Evolutionary conservation across 805 yeast genomes (phyloP).

Genomic region (Lachancea meyersii): DNA sequence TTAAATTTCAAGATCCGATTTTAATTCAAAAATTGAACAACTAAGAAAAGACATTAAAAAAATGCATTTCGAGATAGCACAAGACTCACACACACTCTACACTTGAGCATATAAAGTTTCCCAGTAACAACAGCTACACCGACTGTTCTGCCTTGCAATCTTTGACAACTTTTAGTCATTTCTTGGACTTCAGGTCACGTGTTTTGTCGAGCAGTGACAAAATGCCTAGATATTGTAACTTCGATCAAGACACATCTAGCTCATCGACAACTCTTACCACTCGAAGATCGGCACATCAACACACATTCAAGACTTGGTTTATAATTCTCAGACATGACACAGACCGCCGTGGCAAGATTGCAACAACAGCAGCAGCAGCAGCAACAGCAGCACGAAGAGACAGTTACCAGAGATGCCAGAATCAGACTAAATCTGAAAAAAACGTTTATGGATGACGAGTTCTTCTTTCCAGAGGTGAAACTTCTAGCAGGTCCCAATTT

Average conservation of each 20-base stretch:
- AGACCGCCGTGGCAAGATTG: slow-evolving; percentile 6
- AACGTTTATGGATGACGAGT: slow-evolving; percentile 26
- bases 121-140: too few relatives aligned
- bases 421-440: slow-evolving; percentile 24
- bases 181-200: too few relatives aligned
- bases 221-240: too few relatives aligned
- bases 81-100: too few relatives aligned
- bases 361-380: slow-evolving; percentile 5
- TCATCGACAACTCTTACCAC: background rate
- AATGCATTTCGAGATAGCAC: background rate
- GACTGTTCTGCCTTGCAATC: too few relatives aligned
- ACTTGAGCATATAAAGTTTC: too few relatives aligned
- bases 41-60: too few relatives aligned
- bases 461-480: slow-evolving; percentile 23
- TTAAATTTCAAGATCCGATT: background rate
- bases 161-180: too few relatives aligned
- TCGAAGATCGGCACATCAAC: background rate
- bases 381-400: slow-evolving; percentile 15
- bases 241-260: too few relatives aligned
- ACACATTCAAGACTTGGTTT: too few relatives aligned
- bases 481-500: background rate
- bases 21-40: too few relatives aligned
- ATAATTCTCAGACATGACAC: background rate
- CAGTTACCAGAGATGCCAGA: slow-evolving; percentile 24
- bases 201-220: too few relatives aligned